Percentiles rank a stretch among this genome's conserved stretches.
Conservation (phyloP, 768 basidiomycete genomes). For the Plicaturopsis crispa region DNA sequence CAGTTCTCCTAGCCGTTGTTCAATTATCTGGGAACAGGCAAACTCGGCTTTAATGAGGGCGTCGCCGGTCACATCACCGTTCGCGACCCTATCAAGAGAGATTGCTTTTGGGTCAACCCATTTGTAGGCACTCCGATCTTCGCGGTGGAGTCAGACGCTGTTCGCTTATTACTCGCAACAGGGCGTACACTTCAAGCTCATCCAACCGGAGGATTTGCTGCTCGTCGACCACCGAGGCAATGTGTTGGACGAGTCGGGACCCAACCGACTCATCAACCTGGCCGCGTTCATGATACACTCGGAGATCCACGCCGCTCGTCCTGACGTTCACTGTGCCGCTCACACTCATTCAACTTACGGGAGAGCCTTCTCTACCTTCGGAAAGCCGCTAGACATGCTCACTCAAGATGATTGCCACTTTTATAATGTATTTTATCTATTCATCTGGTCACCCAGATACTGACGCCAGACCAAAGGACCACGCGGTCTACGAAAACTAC, state of each 20-base stretch:
- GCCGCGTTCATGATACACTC: too few relatives aligned
- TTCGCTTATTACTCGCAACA: conserved; percentile 7
- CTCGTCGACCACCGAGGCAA: conserved; percentile 33
- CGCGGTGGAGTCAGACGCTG: neutral
- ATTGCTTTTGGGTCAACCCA: conserved; percentile 44
- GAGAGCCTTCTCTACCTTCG: conserved; percentile 41
- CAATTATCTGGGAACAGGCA: neutral
- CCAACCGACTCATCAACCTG: conserved; percentile 24
- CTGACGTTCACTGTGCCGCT: conserved; percentile 38
- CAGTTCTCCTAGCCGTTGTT: too few relatives aligned
- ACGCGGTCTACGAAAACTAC: conserved; percentile 35
- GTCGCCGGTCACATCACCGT: conserved; percentile 46
- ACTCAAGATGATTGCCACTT: conserved; percentile 39
- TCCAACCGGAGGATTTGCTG: conserved; percentile 35
- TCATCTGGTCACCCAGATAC: too few relatives aligned
- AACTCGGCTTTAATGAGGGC: conserved; percentile 37
- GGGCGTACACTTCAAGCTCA: conserved; percentile 38
- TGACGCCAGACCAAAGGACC: too few relatives aligned
- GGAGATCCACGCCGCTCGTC: conserved; percentile 37
- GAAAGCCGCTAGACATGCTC: conserved; percentile 32
- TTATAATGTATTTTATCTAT: too few relatives aligned
- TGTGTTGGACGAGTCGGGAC: conserved; percentile 24
- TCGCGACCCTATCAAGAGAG: conserved; percentile 26
- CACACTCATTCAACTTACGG: conserved; percentile 43
- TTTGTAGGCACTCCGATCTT: conserved; percentile 25